A percentile compares a stretch with the other conserved stretches of the same genome.
phyloP scores from a whole-genome alignment of 768 basidiomycete species.

The Trametes elegans region DNA sequence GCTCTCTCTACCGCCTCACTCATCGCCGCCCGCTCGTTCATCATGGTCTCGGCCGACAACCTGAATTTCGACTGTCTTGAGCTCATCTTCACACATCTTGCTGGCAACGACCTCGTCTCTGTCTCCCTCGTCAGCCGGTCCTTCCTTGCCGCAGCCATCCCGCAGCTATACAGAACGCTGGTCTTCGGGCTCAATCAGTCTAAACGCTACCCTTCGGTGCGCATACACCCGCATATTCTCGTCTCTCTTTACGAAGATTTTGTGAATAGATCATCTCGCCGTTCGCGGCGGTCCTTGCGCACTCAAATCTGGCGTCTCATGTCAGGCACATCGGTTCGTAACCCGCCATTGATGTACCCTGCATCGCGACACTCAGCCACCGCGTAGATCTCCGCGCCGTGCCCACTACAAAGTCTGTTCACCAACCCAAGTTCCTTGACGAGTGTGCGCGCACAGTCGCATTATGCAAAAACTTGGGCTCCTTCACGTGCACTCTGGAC shows the following conservation, averaged over 20 bases:
- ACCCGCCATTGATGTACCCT: neutral
- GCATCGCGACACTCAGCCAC: conserved; percentile 1
- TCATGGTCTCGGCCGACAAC: conserved; percentile 65
- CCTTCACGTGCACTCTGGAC: conserved; percentile 54
- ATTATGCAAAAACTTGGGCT: conserved; percentile 49
- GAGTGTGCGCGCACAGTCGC: conserved; percentile 50
- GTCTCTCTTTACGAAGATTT: too few relatives aligned
- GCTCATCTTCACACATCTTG: conserved; percentile 56
- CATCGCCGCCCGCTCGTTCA: neutral
- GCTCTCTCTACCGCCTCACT: neutral
- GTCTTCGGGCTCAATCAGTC: conserved; percentile 54
- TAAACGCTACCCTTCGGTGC: conserved; percentile 54
- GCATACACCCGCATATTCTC: too few relatives aligned
- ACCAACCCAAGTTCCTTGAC: conserved; percentile 41
- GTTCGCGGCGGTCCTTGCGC: conserved; percentile 55
- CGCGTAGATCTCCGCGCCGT: conserved; percentile 49
- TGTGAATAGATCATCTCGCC: conserved; percentile 48
- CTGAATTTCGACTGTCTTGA: conserved; percentile 73
- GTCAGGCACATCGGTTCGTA: conserved; percentile 57
- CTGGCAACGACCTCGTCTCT: conserved; percentile 52
- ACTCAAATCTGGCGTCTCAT: conserved; percentile 53
- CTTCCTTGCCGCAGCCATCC: conserved; percentile 62
- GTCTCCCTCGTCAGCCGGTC: conserved; percentile 63
- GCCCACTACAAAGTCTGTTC: conserved; percentile 38
- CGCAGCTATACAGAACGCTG: conserved; percentile 58